A percentile compares a stretch with the other conserved stretches of the same genome.
Evolutionary conservation across 169 alveolate species (phyloP).

Genomic region (Prorocentrum cordatum): DNA sequence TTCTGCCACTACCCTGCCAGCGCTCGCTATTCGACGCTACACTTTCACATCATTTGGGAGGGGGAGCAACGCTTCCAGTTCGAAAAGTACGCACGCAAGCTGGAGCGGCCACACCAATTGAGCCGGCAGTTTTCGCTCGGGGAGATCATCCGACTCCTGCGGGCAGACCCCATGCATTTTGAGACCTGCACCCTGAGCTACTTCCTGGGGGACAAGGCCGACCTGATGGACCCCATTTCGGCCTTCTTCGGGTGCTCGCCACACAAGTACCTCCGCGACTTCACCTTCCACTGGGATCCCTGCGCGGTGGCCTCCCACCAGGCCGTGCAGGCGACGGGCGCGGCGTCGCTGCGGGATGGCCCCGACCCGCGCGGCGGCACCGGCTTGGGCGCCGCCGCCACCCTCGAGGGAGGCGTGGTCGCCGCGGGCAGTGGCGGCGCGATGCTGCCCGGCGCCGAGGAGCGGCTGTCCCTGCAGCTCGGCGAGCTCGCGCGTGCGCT

Average conservation of each 20-base stretch:
- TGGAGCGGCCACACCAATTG: not conserved
- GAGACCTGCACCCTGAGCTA: not conserved
- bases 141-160: not conserved
- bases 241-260: not conserved
- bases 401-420: too few species aligned
- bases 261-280: not conserved
- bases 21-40: not conserved
- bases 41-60: not conserved
- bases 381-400: too few species aligned
- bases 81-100: not conserved
- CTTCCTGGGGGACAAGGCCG: not conserved
- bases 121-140: not conserved
- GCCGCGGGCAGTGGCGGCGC: too few species aligned
- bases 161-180: not conserved
- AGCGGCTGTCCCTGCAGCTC: too few species aligned
- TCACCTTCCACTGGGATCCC: slow-evolving; percentile 4
- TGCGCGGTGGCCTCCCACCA: too few species aligned
- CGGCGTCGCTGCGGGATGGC: too few species aligned
- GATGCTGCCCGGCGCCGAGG: too few species aligned
- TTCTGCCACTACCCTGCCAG: slow-evolving; percentile 1
- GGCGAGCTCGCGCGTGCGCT: too few species aligned
- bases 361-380: too few species aligned
- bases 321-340: too few species aligned
- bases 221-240: not conserved
- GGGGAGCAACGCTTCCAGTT: not conserved